A percentile compares a stretch with the other conserved stretches of the same genome.
Conservation (phyloP, 2,329 filamentous ascomycete species). For the Zopfia rhizophila region DNA sequence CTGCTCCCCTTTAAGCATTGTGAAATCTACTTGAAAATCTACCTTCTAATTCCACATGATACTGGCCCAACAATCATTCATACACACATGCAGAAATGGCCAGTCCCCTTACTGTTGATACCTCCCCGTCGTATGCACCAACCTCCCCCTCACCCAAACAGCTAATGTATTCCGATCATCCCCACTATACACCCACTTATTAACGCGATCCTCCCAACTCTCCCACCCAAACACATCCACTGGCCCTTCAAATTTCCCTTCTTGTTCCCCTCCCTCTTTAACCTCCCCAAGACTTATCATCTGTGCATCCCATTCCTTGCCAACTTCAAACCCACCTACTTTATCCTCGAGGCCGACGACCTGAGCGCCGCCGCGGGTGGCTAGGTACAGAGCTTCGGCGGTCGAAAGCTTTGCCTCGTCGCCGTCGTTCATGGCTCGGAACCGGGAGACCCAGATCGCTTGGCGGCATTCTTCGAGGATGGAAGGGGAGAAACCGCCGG, state of each 20-base stretch:
- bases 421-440: slow-evolving; percentile 68
- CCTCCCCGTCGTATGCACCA: slow-evolving; percentile 71
- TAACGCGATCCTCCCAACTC: slow-evolving; percentile 83
- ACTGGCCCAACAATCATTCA: too few relatives aligned
- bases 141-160: slow-evolving; percentile 87
- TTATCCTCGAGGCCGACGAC: slow-evolving; percentile 78
- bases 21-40: too few relatives aligned
- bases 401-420: slow-evolving; percentile 75
- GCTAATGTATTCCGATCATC: slow-evolving; percentile 89
- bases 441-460: slow-evolving; percentile 80
- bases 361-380: slow-evolving; percentile 85
- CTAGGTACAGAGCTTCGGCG: slow-evolving; percentile 86
- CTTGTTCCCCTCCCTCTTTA: slow-evolving; percentile 32
- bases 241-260: slow-evolving; percentile 64
- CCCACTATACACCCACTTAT: slow-evolving; percentile 95
- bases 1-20: too few relatives aligned
- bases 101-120: too few relatives aligned
- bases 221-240: slow-evolving; percentile 95
- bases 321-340: slow-evolving; percentile 84
- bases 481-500: slow-evolving; percentile 84
- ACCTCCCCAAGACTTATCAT: slow-evolving; percentile 72
- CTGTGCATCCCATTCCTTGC: slow-evolving; percentile 93
- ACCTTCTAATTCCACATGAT: too few relatives aligned
- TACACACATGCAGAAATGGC: too few relatives aligned
- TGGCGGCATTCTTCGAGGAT: slow-evolving; percentile 86